A percentile compares a stretch with the other conserved stretches of the same genome.
phyloP scores from a whole-genome alignment of 495 filamentous ascomycete genomes.

The Lophiotrema nucula region DNA sequence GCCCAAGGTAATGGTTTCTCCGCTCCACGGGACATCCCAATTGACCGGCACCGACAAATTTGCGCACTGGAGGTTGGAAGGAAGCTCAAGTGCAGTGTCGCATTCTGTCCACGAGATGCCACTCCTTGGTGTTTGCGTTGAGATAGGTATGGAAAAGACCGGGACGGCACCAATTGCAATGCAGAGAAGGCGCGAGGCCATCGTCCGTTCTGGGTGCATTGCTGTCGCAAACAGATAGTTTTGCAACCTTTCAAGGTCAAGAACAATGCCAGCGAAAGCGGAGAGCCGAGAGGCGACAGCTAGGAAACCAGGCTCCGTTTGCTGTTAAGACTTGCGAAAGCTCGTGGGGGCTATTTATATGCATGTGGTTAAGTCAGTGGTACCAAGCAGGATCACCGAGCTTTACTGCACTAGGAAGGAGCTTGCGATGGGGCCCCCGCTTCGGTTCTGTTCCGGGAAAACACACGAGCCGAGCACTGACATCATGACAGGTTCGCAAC shows the following conservation, averaged over 20 bases:
- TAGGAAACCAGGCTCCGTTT: too few relatives aligned
- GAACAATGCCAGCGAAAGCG: neutral
- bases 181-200: neutral
- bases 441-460: too few relatives aligned
- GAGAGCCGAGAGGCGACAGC: neutral
- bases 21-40: neutral
- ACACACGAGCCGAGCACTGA: too few relatives aligned
- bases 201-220: neutral
- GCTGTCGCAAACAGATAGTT: too few relatives aligned
- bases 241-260: neutral
- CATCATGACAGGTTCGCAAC: too few relatives aligned
- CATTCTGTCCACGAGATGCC: conserved; percentile 1
- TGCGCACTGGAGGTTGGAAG: conserved; percentile 2
- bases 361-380: too few relatives aligned
- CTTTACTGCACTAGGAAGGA: too few relatives aligned
- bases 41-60: conserved; percentile 8
- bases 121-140: neutral
- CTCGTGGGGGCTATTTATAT: too few relatives aligned
- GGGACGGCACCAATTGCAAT: neutral
- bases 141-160: neutral
- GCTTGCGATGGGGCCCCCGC: too few relatives aligned
- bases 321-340: too few relatives aligned
- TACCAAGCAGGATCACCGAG: too few relatives aligned
- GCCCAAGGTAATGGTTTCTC: neutral
- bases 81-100: neutral